Conservation (phyloP, 805 yeast species). For the Isabelozyma rhagii region DNA sequence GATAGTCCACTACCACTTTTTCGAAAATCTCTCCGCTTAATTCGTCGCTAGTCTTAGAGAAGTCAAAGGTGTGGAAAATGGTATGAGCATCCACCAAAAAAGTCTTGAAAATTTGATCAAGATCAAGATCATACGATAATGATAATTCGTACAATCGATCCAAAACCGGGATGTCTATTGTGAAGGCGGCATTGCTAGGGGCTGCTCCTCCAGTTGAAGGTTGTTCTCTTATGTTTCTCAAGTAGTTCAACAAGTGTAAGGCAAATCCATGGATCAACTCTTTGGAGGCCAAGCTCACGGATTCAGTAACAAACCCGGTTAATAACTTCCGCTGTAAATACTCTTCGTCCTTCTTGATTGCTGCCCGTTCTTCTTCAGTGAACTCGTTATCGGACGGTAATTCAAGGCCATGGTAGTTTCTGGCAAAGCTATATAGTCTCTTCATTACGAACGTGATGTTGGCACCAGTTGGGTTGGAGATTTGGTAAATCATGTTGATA, state of each 20-base stretch:
- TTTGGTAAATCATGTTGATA: constrained; percentile 44
- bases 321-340: constrained; percentile 64
- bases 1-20: constrained; percentile 39
- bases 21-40: constrained; percentile 39
- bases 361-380: constrained; percentile 36
- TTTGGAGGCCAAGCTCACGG: constrained; percentile 35
- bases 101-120: constrained; percentile 37
- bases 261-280: constrained; percentile 17
- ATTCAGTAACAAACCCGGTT: constrained; percentile 57
- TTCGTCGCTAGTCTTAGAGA: constrained; percentile 14
- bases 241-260: constrained; percentile 16
- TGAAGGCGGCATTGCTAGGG: constrained; percentile 9
- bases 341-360: constrained; percentile 51
- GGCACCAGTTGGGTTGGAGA: constrained; percentile 3
- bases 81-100: constrained; percentile 33
- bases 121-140: constrained; percentile 63
- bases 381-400: constrained; percentile 39
- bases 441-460: constrained; percentile 45
- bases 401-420: constrained; percentile 44
- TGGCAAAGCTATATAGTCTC: constrained; percentile 58
- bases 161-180: constrained; percentile 15
- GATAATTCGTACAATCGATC: constrained; percentile 41
- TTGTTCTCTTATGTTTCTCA: constrained; percentile 12
- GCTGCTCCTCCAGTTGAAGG: neutral
- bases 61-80: constrained; percentile 36